Evolutionary conservation across 768 basidiomycete species (phyloP), one percentile per base, ranked within the genome.

Genomic region (Hygrophorus russula): DNA sequence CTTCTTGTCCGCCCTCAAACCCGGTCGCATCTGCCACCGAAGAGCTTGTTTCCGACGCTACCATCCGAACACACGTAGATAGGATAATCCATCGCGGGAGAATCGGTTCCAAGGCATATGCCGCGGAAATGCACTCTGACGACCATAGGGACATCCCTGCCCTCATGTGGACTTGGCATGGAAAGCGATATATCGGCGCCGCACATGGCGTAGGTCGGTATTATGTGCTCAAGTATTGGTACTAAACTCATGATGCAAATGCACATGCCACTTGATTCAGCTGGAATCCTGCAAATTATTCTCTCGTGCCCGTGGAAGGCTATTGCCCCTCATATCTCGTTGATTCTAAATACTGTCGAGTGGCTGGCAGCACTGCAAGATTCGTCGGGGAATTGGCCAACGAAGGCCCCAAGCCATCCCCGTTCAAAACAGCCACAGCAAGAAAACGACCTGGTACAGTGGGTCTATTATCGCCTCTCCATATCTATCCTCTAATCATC

Each of bases 101-200:
- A 43, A 29, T 53, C 15, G 74, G 72, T 1, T 64, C 69, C 2
- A 51, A 44, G 41, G 33, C 44, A 6, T 69, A 71, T 51, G 46
- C 45, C 2, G 47, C 46, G 3, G 61, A 63, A 29, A 46, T 65
- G 24, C 24, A 7, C 4, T 24, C 24, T 3, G 24, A 24, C 15
- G 51, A 51, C 9, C 46, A 46, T 2, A 43, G 43, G 17, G 48
- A 52, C 14, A 31, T 44, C 3, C 73, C 74, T 0, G 63, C 70
- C 1, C 55, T 78, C 20, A 78, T 78, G 74, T 78, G 76, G 77
- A 59, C 56, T 8, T 79, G 77, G 77, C 69, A 74, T 49, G 59
- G 65, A n/a, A 74, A 67, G 48, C 59, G 69, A 17, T 78, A 78
- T 51, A 56, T 78, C 1, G 76, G 77, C 30, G 74, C 61, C 12